Evolutionary conservation across 2,329 filamentous ascomycete genomes (phyloP).

Genomic region (Aspergillus texensis): DNA sequence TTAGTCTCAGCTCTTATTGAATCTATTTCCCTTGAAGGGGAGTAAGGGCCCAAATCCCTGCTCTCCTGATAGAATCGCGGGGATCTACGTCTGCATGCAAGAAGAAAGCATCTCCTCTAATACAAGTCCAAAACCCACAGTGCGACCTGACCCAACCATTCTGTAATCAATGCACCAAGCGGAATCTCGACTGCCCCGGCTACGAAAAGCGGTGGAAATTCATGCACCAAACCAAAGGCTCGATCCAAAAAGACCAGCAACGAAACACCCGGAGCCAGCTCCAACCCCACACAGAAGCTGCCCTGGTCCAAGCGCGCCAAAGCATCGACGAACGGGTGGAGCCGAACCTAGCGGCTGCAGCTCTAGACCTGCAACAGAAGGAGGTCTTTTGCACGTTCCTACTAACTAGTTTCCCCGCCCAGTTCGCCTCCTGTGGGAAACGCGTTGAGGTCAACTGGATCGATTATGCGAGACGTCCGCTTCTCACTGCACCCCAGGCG

Average conservation of each 20-base stretch:
- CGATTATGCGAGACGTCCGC: not conserved
- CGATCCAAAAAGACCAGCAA: not conserved
- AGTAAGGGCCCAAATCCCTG: not conserved
- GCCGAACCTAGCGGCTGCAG: conserved; percentile 10
- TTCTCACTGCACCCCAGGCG: conserved; percentile 3
- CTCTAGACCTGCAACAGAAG: conserved; percentile 16
- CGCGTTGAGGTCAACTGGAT: conserved; percentile 17
- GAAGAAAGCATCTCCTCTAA: not conserved
- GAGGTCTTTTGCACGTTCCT: conserved; percentile 17
- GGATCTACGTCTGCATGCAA: not conserved
- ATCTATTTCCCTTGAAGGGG: not conserved
- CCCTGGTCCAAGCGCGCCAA: not conserved
- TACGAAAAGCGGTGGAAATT: conserved; percentile 17
- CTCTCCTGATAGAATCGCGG: too few species aligned
- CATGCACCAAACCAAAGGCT: conserved; percentile 5
- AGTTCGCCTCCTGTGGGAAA: conserved; percentile 16
- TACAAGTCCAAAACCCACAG: not conserved
- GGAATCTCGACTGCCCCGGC: conserved; percentile 14
- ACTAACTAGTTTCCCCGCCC: conserved; percentile 14
- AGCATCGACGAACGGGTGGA: conserved; percentile 16
- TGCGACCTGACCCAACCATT: not conserved
- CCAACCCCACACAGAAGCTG: not conserved
- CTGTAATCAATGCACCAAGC: conserved; percentile 15
- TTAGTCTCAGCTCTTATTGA: not conserved
- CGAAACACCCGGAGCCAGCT: too few species aligned